Evolutionary conservation across 768 basidiomycete genomes (phyloP).

Genomic region (Phaffia tasmanica): DNA sequence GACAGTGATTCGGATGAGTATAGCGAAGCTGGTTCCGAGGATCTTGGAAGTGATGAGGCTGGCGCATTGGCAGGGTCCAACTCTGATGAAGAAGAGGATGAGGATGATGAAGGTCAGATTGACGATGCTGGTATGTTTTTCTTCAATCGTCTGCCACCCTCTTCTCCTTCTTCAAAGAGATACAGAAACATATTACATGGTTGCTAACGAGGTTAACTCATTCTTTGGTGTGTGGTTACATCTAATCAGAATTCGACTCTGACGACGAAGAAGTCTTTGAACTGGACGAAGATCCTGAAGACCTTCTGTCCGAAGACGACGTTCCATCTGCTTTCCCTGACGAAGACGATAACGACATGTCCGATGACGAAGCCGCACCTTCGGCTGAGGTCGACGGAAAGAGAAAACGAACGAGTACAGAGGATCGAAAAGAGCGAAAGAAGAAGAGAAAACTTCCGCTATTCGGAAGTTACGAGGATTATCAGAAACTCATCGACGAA

Average conservation of each 20-base stretch:
- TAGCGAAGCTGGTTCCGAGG: slow-evolving; percentile 25
- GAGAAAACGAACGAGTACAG: slow-evolving; percentile 30
- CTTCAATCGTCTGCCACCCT: not conserved
- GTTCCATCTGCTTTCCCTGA: slow-evolving; percentile 10
- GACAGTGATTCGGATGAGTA: slow-evolving; percentile 30
- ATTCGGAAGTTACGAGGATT: slow-evolving; percentile 38
- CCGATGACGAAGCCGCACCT: not conserved
- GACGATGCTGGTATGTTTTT: slow-evolving; percentile 49
- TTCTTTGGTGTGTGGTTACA: slow-evolving; percentile 26
- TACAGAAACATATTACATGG: not conserved
- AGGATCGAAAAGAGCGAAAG: slow-evolving; percentile 36
- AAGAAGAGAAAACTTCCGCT: slow-evolving; percentile 53
- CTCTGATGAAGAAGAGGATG: slow-evolving; percentile 48
- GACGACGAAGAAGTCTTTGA: slow-evolving; percentile 40
- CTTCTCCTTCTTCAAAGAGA: not conserved
- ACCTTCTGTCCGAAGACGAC: slow-evolving; percentile 26
- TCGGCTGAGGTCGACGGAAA: slow-evolving; percentile 16
- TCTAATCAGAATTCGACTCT: slow-evolving; percentile 50
- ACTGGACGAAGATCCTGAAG: slow-evolving; percentile 37
- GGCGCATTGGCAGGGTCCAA: slow-evolving; percentile 34
- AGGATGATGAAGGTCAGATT: slow-evolving; percentile 31
- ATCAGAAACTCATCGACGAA: slow-evolving; percentile 36
- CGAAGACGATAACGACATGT: slow-evolving; percentile 5
- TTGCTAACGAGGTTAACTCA: no score
- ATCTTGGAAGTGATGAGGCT: slow-evolving; percentile 16